Evolutionary conservation across 805 yeast species (phyloP), one percentile per base, ranked within the genome.

Genomic region (Wickerhamiella cacticola): DNA sequence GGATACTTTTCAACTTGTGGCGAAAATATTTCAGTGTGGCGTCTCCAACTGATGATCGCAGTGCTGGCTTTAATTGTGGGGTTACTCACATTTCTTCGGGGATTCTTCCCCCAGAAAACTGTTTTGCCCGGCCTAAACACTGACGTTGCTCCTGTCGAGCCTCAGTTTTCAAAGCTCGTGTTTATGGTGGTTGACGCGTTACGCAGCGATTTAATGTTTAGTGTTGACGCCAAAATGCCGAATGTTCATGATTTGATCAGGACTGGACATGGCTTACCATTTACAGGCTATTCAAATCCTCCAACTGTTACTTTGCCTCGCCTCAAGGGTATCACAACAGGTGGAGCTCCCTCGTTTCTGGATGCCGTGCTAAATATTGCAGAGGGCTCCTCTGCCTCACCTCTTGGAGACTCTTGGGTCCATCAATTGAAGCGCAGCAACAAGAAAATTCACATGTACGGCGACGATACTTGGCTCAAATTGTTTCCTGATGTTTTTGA

Each of bases 391-490:
- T 74, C 87, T 0, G 79, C 84, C 8, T 61, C 88, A 41, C 72
- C 75, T 0, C 75, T 72, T 44, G 94, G 82, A 53, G 98, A 92
- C 61, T 82, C 92, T 24, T 87, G 96, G 96, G 61, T 88, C 8
- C 69, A 70, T 29, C 97, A 92, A 59, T 70, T 87, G 64, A 48
- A 56, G 10, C 40, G 48, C 1, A 59, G 59, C 3, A 62, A 61
- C 24, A 71, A 71, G 59, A 68, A 59, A 18, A 67, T 92, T 24
- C 82, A 87, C 59, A 84, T 92, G 74, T 89, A 74, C 67, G 99
- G 99, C 26, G 99, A 92, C 63, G 98, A 92, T 60, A 92, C 99
- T 1, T 92, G 99, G 99, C 64, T 88, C 52, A 88, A 86, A 59
- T 69, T 92, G 43, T 92, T 88, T 55, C 95, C 96, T 0, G 63